Base-by-base conservation (phyloP, 1,139 yeast genomes). In the Taiozyma onychis region DNA sequence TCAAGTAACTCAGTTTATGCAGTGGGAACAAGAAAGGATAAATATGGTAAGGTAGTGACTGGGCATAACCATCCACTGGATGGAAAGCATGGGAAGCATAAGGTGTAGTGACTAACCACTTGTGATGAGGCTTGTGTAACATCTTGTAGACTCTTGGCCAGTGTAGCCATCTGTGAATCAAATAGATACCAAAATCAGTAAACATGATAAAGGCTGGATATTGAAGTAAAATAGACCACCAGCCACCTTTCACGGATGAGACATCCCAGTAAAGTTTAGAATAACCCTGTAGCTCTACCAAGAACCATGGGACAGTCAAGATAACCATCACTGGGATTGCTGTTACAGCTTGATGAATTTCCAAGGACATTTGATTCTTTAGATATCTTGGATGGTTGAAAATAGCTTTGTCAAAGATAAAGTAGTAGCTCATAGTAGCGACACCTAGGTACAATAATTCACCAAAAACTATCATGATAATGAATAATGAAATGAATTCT, bases 71-170 rank as follows among this genome's bases (percentile, higher is more conserved):
- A 65, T 93, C 99, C 49, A 93, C 85, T 14, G 99, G 99, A 70
- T 93, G 97, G 89, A 93, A 93, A 24, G 99, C 98, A 66, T 91
- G 98, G 13, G 97, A 89, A 1, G 99, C 99, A 71, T 86, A 93
- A 37, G 99, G 99, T 4, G 99, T 91, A 57, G 98, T 93, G 48
- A 93, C 97, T 63, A 93, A 83, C 99, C 99, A 93, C 73, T 93
- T 95, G 77, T 93, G 99, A 70, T 93, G 99, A n/a, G 98, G 97
- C 73, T 93, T 93, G 75, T 93, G 99, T 57, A 93, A 74, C 35
- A 66, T 69, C 75, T 86, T 91, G 79, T 93, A 93, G 42, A 93
- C 84, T 39, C 77, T 63, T 32, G 97, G 97, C 86, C 91, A 88
- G 69, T 93, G 99, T 63, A 93, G 76, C 79, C 88, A 81, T 65